These are phyloP conservation scores for Phalaenopsis aphrodite DNA, from an alignment of 106 monocot species.

Conservation along the genomic window DNA sequence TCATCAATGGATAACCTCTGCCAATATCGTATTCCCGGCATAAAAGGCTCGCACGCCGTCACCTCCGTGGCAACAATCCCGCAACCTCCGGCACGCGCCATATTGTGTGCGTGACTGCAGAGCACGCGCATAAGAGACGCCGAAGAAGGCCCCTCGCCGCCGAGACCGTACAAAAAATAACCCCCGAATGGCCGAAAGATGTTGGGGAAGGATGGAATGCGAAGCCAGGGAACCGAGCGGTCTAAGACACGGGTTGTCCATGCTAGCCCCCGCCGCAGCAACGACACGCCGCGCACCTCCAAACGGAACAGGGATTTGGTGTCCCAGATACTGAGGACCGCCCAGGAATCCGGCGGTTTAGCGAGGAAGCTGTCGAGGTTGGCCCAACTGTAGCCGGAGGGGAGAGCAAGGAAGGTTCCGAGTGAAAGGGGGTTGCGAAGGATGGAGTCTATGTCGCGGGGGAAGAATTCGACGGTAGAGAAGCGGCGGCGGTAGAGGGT, in stretches of 20 bases:
- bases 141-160: slow-evolving; percentile 23
- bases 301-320: slow-evolving; percentile 17
- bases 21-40: slow-evolving; percentile 41
- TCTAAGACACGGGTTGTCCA: slow-evolving; percentile 15
- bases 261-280: slow-evolving; percentile 10
- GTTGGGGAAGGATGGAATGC: slow-evolving; percentile 19
- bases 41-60: slow-evolving; percentile 31
- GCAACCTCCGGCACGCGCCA: slow-evolving; percentile 31
- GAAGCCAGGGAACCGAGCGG: slow-evolving; percentile 18
- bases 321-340: slow-evolving; percentile 28
- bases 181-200: slow-evolving; percentile 29
- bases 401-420: slow-evolving; percentile 30
- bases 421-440: slow-evolving; percentile 25
- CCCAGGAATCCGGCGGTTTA: slow-evolving; percentile 23
- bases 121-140: slow-evolving; percentile 19
- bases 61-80: slow-evolving; percentile 44
- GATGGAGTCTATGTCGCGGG: slow-evolving; percentile 25
- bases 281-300: slow-evolving; percentile 14
- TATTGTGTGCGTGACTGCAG: slow-evolving; percentile 46
- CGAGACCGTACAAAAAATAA: slow-evolving; percentile 12
- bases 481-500: slow-evolving; percentile 14
- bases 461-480: slow-evolving; percentile 24
- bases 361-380: slow-evolving; percentile 8
- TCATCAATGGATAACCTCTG: slow-evolving; percentile 27
- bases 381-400: neutral